These are phyloP conservation scores for Podospora appendiculata DNA, from an alignment of 495 filamentous ascomycete species.

Conservation along the genomic window DNA sequence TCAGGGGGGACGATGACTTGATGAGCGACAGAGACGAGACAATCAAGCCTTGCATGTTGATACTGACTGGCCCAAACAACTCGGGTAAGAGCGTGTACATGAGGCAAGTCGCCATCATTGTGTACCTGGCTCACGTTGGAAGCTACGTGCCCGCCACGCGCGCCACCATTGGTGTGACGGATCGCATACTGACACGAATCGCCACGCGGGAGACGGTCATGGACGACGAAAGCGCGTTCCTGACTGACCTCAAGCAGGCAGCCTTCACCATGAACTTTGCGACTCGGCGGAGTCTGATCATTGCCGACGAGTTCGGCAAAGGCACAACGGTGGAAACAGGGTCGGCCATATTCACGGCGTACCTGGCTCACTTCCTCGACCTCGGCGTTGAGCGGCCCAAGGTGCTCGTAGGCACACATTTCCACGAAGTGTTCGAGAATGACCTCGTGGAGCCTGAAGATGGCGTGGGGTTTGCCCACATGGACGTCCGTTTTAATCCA, in stretches of 20 bases:
- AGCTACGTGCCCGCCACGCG: conserved; percentile 79
- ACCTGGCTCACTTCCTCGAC: conserved; percentile 67
- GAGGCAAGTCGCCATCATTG: conserved; percentile 90
- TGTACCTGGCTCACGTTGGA: conserved; percentile 89
- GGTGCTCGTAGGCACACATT: conserved; percentile 84
- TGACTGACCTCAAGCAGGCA: conserved; percentile 87
- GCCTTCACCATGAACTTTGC: conserved; percentile 69
- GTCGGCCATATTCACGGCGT: conserved; percentile 75
- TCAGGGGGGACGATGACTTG: neutral
- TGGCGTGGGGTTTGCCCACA: conserved; percentile 65
- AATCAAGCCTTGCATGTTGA: conserved; percentile 58
- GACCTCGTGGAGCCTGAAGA: conserved; percentile 54
- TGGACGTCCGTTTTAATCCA: conserved; percentile 73
- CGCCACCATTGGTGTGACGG: conserved; percentile 79
- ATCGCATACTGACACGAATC: conserved; percentile 86
- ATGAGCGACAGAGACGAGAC: conserved; percentile 7
- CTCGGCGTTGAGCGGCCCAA: conserved; percentile 60
- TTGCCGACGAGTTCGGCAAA: conserved; percentile 96
- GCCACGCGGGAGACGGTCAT: conserved; percentile 83
- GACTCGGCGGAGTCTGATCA: conserved; percentile 67
- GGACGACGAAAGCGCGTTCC: conserved; percentile 81
- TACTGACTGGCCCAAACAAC: conserved; percentile 91
- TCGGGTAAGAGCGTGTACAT: conserved; percentile 96
- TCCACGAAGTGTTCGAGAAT: conserved; percentile 86
- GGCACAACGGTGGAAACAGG: conserved; percentile 80